phyloP scores from a whole-genome alignment of 352 stramenopile genomes.

The Pelagophyceae sp. region DNA sequence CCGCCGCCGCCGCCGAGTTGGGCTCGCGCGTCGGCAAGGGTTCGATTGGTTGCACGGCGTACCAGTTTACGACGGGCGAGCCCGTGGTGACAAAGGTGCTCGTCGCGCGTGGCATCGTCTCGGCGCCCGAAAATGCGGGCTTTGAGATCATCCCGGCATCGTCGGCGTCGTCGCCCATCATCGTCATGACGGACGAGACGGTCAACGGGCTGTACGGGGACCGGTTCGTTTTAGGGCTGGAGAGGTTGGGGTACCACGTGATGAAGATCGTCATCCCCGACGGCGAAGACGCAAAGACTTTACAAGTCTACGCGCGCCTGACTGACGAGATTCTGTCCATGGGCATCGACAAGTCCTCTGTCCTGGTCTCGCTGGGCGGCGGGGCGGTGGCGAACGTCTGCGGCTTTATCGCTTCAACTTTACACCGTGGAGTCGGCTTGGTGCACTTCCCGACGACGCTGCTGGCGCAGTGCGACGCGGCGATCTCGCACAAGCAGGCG shows the following conservation, averaged over 20 bases:
- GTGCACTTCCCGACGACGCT: slow-evolving; percentile 21
- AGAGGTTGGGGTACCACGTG: neutral
- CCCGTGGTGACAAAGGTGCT: slow-evolving; percentile 1
- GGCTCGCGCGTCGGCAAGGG: neutral
- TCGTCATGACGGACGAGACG: slow-evolving; percentile 19
- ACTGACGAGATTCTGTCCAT: neutral
- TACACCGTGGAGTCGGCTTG: slow-evolving; percentile 9
- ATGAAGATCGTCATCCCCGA: slow-evolving; percentile 12
- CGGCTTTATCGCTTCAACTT: slow-evolving; percentile 19
- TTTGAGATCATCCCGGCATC: slow-evolving; percentile 14
- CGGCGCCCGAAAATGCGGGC: neutral
- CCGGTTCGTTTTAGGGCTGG: neutral
- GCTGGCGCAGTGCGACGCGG: slow-evolving; percentile 17
- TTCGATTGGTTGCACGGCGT: neutral
- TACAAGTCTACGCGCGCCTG: neutral
- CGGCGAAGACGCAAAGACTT: slow-evolving; percentile 17
- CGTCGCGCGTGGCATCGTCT: slow-evolving; percentile 11
- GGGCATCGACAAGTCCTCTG: slow-evolving; percentile 15
- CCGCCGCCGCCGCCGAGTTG: neutral
- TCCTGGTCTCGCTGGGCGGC: slow-evolving; percentile 9
- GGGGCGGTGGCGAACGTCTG: slow-evolving; percentile 18
- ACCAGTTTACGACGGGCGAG: slow-evolving; percentile 7
- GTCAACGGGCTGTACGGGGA: slow-evolving; percentile 13
- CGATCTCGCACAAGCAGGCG: slow-evolving; percentile 13
- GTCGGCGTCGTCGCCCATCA: neutral